Base-by-base conservation (phyloP, 441 rosid species). In the Manihot esculenta region DNA sequence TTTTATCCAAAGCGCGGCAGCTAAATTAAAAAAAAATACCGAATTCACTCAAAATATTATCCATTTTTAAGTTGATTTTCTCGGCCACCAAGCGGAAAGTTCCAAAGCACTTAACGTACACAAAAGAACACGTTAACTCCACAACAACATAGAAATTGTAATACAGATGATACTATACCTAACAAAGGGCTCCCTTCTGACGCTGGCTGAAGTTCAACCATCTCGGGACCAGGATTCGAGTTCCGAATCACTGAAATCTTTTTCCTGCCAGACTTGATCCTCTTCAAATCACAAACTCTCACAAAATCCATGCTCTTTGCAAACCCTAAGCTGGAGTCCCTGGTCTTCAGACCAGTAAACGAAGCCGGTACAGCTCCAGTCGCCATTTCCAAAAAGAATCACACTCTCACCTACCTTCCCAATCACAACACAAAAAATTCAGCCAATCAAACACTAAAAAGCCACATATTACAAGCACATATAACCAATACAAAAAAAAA, bases 171-270 rank as follows among this genome's bases (percentile, higher is more conserved):
- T 20, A 35, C 18, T 18, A 65, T 83, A 91, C 99, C 99, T 82
- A 94, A 77, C 45, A 93, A 80, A 64, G 94, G 92, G 78, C 92
- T 91, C 62, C 94, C 94, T 49, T 86, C 92, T 2, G 97, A 90
- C 47, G 92, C 90, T 72, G 97, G 89, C 80, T 87, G 86, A 26
- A 92, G 89, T 77, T 92, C 86, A 11, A 89, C 88, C 51, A 82
- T 75, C 73, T 92, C 93, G 0, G 86, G 82, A 64, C 89, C 74
- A 17, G 85, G 77, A 57, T 76, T 88, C 30, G 92, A 89, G 80
- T 72, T 91, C 74, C 91, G 79, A 68, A 89, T 82, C 70, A 87
- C 73, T 0, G 82, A 78, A 24, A 87, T 76, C 68, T 83, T 86
- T 77, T 76, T 86, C 44, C 82, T 73, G 30, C 79, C 74, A 64